These are phyloP conservation scores for Aquanectria penicillioides DNA, from an alignment of 2,329 filamentous ascomycete genomes.

Conservation along the genomic window DNA sequence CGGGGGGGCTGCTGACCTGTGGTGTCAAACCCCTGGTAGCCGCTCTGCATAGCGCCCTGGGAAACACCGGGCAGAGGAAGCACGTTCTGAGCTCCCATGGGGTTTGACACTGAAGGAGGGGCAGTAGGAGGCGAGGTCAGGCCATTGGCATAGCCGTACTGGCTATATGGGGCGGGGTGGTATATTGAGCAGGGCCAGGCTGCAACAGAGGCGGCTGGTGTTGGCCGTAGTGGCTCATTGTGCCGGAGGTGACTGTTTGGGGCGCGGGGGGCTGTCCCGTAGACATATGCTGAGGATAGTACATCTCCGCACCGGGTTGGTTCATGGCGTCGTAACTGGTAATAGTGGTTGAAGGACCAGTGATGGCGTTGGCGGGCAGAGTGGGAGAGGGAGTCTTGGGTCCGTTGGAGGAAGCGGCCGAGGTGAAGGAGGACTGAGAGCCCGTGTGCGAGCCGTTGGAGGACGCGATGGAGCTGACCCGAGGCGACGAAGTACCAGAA, in stretches of 20 bases:
- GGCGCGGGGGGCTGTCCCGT: conserved; percentile 78
- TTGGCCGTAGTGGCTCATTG: conserved; percentile 80
- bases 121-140: conserved; percentile 81
- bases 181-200: conserved; percentile 76
- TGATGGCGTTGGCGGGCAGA: conserved; percentile 60
- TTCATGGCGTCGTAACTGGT: conserved; percentile 74
- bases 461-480: conserved; percentile 78
- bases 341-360: conserved; percentile 45
- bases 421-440: conserved; percentile 65
- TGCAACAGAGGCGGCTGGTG: conserved; percentile 82
- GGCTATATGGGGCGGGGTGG: conserved; percentile 66
- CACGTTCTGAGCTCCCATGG: conserved; percentile 72
- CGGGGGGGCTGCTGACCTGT: conserved; percentile 90
- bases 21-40: conserved; percentile 75
- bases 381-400: conserved; percentile 83
- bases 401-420: conserved; percentile 66
- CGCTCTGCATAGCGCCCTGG: conserved; percentile 61
- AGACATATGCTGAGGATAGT: conserved; percentile 84
- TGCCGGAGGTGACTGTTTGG: conserved; percentile 79
- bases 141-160: conserved; percentile 81
- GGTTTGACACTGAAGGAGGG: conserved; percentile 74
- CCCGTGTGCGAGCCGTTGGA: conserved; percentile 61
- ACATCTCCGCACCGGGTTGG: conserved; percentile 80
- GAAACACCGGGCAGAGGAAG: conserved; percentile 75
- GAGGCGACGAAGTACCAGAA: conserved; percentile 78